phyloP scores from a whole-genome alignment of 345 rosid species.

The Populus deltoides region DNA sequence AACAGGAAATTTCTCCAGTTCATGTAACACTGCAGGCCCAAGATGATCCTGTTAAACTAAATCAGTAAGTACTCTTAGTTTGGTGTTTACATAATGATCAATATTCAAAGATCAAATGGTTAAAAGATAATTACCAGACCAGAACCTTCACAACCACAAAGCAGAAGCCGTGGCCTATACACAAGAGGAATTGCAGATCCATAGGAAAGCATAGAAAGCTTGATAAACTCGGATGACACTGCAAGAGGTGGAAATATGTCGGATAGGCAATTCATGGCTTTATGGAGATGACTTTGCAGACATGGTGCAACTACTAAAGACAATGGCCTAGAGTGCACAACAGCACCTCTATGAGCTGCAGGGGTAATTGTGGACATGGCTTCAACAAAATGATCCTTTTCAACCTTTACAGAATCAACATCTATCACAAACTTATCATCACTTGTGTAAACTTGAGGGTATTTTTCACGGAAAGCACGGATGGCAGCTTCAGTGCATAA shows the following conservation, averaged over 20 bases:
- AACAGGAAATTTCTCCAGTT: slow-evolving; percentile 94
- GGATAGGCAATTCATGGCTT: slow-evolving; percentile 64
- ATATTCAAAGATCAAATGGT: slow-evolving; percentile 17
- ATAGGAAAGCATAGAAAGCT: slow-evolving; percentile 89
- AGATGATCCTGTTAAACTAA: slow-evolving; percentile 94
- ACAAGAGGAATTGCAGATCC: slow-evolving; percentile 93
- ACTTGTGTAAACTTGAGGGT: slow-evolving; percentile 97
- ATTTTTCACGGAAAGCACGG: slow-evolving; percentile 95
- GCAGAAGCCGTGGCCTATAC: slow-evolving; percentile 89
- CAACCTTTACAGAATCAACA: slow-evolving; percentile 86
- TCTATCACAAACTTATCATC: slow-evolving; percentile 93
- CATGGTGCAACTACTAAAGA: slow-evolving; percentile 93
- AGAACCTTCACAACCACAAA: slow-evolving; percentile 79
- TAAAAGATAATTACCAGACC: slow-evolving; percentile 79
- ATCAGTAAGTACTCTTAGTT: slow-evolving; percentile 68
- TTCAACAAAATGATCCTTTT: slow-evolving; percentile 82
- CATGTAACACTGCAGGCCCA: slow-evolving; percentile 96
- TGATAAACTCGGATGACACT: slow-evolving; percentile 66
- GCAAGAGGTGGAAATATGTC: slow-evolving; percentile 74
- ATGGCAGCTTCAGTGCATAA: slow-evolving; percentile 99
- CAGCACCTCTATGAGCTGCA: slow-evolving; percentile 97
- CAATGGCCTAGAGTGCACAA: slow-evolving; percentile 93
- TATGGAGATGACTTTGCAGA: slow-evolving; percentile 73
- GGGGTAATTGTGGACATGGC: slow-evolving; percentile 97
- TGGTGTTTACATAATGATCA: slow-evolving; percentile 26